phyloP scores from a whole-genome alignment of 495 filamentous ascomycete genomes.

The Tuber calosporum region DNA sequence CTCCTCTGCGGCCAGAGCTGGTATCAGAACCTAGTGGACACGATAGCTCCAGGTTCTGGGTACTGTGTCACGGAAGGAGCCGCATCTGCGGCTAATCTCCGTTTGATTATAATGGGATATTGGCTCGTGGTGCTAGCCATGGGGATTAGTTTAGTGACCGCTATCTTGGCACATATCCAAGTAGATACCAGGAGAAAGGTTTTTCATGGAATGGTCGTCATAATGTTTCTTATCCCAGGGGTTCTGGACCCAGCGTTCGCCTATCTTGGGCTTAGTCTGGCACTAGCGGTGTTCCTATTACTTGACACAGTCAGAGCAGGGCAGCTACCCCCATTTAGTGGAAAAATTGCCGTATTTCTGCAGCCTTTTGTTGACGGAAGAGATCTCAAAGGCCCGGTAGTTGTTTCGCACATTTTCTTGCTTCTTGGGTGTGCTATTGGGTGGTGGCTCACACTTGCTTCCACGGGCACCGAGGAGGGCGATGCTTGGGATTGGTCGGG shows the following conservation, averaged over 20 bases:
- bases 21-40: slow-evolving; percentile 44
- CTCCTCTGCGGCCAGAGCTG: slow-evolving; percentile 68
- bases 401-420: slow-evolving; percentile 91
- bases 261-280: slow-evolving; percentile 64
- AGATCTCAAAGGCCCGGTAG: slow-evolving; percentile 86
- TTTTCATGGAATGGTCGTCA: slow-evolving; percentile 96
- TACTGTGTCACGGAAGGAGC: slow-evolving; percentile 38
- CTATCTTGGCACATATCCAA: slow-evolving; percentile 62
- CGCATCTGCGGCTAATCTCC: slow-evolving; percentile 56
- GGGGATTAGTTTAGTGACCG: slow-evolving; percentile 66
- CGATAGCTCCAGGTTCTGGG: slow-evolving; percentile 26
- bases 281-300: slow-evolving; percentile 74
- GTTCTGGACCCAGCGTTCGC: slow-evolving; percentile 80
- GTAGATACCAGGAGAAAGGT: slow-evolving; percentile 97
- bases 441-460: slow-evolving; percentile 75
- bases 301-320: slow-evolving; percentile 83
- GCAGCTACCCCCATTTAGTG: slow-evolving; percentile 80
- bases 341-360: slow-evolving; percentile 73
- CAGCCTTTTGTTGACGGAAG: slow-evolving; percentile 91
- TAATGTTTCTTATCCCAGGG: slow-evolving; percentile 80
- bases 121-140: slow-evolving; percentile 59
- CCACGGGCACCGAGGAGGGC: slow-evolving; percentile 50
- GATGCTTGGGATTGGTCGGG: slow-evolving; percentile 32
- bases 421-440: slow-evolving; percentile 94
- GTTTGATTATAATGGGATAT: slow-evolving; percentile 69